Evolutionary conservation across 2,329 filamentous ascomycete genomes (phyloP), one percentile per base, ranked within the genome.

Genomic region (Hortaea werneckii): DNA sequence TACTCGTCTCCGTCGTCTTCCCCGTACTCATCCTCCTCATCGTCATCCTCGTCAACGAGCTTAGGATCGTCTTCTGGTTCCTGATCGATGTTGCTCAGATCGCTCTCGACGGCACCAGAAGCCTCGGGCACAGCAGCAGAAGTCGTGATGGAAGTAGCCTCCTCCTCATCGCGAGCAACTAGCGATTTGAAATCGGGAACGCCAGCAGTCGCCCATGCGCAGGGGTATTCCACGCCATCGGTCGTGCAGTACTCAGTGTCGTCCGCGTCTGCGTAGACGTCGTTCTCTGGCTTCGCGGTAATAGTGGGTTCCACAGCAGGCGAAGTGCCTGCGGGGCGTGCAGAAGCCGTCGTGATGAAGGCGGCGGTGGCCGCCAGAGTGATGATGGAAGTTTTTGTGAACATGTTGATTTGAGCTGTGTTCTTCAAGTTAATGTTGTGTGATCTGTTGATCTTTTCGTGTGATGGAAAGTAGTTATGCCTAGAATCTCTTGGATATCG

Each of bases 351-450:
- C 10, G 37, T 10, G 2, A 39, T n/a, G 5, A n/a, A n/a, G 10
- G 27, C 13, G 20, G 7, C 13, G 20, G 7, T 29, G 7, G 70
- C 38, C 39, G 44, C 44, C 37, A 45, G 44, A 29, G 39, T 30
- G 44, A 41, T 8, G 38, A 45, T 3, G 29, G 29, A 20, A 37
- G 44, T 34, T 5, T 34, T 26, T 5, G 38, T 34, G 13, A 45
- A 41, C 44, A 45, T 45, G 12, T 11, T 45, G 38, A 5, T 39
- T 8, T 2, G 11, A 10, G 37, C 2, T 39, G 9, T 39, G 13
- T n/a, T 20, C 20, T 20, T 20, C 20, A 20, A 20, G 4, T 2
- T 20, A 4, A 20, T 20, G 4, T 20, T 39, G 37, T 35, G 37
- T 39, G 37, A 5, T 39, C 3, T 26, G 2, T 10, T 39, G 13